Evolutionary conservation across 345 rosid genomes (phyloP).

Genomic region (Melaleuca alternifolia): DNA sequence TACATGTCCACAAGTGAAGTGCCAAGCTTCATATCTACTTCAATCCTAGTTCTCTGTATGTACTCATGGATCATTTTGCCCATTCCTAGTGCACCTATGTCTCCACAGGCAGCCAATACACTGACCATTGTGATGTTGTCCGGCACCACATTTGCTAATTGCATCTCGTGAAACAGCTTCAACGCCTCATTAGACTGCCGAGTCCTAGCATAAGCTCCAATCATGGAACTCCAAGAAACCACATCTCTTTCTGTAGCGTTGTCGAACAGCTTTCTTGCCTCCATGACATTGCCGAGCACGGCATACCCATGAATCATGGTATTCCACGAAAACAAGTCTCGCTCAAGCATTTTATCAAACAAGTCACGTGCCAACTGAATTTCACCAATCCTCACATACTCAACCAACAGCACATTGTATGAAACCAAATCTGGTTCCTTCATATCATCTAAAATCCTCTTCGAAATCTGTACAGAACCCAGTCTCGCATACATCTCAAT

Average conservation of each 20-base stretch:
- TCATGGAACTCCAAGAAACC: conserved; percentile 1
- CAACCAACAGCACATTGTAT: conserved; percentile 1
- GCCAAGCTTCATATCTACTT: conserved; percentile 10
- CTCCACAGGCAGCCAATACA: conserved; percentile 15
- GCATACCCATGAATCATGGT: conserved; percentile 12
- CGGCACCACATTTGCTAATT: conserved; percentile 1
- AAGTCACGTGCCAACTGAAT: conserved; percentile 1
- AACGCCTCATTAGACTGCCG: background rate
- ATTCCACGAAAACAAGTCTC: conserved; percentile 19
- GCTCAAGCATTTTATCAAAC: conserved; percentile 6
- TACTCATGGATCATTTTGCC: conserved; percentile 9
- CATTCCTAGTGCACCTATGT: conserved; percentile 5
- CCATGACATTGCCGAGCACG: background rate
- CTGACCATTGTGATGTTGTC: conserved; percentile 18
- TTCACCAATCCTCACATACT: conserved; percentile 7
- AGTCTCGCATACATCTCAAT: conserved; percentile 2
- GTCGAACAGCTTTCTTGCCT: conserved; percentile 3
- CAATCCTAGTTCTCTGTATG: conserved; percentile 5
- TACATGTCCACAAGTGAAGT: conserved; percentile 19
- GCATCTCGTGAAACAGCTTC: background rate
- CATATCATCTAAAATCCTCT: background rate
- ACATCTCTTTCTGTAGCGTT: background rate
- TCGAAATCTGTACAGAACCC: background rate
- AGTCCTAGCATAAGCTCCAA: conserved; percentile 1
- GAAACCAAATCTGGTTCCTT: conserved; percentile 1